phyloP scores from a whole-genome alignment of 2,329 filamentous ascomycete genomes.

The Arthrobotrys musiformis region DNA sequence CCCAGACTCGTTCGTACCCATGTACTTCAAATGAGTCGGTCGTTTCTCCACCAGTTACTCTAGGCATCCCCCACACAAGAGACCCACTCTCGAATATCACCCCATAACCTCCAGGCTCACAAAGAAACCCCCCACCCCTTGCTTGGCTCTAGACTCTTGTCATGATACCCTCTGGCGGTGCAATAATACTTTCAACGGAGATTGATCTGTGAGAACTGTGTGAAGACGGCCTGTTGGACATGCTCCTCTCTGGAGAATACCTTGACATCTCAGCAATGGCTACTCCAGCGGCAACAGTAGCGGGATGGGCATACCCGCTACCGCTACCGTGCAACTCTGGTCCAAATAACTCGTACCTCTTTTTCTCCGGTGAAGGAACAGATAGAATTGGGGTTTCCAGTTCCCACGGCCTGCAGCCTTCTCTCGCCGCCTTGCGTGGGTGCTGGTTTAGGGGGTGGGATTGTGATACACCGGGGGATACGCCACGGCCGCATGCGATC shows the following conservation, averaged over 20 bases:
- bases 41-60: slow-evolving; percentile 10
- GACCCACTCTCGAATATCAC: slow-evolving; percentile 50
- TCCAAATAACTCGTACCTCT: slow-evolving; percentile 51
- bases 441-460: slow-evolving; percentile 55
- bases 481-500: slow-evolving; percentile 51
- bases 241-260: slow-evolving; percentile 55
- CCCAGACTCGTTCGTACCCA: slow-evolving; percentile 59
- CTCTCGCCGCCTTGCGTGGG: slow-evolving; percentile 56
- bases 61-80: slow-evolving; percentile 30
- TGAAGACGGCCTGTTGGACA: slow-evolving; percentile 51
- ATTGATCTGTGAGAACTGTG: slow-evolving; percentile 57
- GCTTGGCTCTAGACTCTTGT: slow-evolving; percentile 45
- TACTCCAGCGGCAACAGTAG: slow-evolving; percentile 48
- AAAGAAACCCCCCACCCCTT: slow-evolving; percentile 30
- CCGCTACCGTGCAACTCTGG: slow-evolving; percentile 48
- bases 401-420: slow-evolving; percentile 52
- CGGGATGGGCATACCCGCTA: slow-evolving; percentile 40
- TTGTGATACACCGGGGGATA: slow-evolving; percentile 50
- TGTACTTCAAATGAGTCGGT: slow-evolving; percentile 31
- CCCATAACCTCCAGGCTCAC: slow-evolving; percentile 42
- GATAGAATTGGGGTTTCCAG: slow-evolving; percentile 40
- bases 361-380: slow-evolving; percentile 45
- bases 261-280: slow-evolving; percentile 55
- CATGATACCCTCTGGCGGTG: slow-evolving; percentile 55
- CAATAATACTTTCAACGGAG: slow-evolving; percentile 57